phyloP scores from a whole-genome alignment of 2,329 filamentous ascomycete genomes.

The Alternaria novae-zelandiae region DNA sequence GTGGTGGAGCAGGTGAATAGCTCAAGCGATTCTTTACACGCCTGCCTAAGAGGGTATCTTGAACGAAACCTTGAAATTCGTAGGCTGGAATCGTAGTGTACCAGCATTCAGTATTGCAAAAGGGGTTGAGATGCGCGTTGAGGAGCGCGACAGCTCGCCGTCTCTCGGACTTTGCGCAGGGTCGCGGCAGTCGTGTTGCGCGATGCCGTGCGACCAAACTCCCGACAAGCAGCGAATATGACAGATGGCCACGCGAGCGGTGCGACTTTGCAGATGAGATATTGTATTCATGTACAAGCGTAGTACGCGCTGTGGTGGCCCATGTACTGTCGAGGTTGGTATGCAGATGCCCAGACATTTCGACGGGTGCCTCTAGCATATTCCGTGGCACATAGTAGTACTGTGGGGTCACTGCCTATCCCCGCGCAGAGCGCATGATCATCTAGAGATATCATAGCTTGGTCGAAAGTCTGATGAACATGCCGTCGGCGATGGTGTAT shows the following conservation, averaged over 20 bases:
- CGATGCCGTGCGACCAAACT: not conserved
- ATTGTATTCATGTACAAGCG: not conserved
- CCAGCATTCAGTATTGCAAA: not conserved
- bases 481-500: conserved; percentile 60
- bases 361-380: not conserved
- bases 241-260: conserved; percentile 8
- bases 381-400: not conserved
- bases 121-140: not conserved
- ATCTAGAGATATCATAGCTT: conserved; percentile 26
- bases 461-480: conserved; percentile 54
- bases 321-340: not conserved
- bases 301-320: not conserved
- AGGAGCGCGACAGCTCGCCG: not conserved
- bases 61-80: not conserved
- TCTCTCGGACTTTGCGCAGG: not conserved
- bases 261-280: not conserved
- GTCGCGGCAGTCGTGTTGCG: not conserved
- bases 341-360: not conserved
- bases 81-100: not conserved
- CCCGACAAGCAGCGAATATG: not conserved
- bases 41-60: not conserved
- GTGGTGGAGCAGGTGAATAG: not conserved
- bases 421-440: not conserved
- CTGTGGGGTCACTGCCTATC: not conserved
- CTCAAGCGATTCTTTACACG: not conserved